These are phyloP conservation scores for Leptographium procerum DNA, from an alignment of 2,329 filamentous ascomycete genomes.

Conservation along the genomic window DNA sequence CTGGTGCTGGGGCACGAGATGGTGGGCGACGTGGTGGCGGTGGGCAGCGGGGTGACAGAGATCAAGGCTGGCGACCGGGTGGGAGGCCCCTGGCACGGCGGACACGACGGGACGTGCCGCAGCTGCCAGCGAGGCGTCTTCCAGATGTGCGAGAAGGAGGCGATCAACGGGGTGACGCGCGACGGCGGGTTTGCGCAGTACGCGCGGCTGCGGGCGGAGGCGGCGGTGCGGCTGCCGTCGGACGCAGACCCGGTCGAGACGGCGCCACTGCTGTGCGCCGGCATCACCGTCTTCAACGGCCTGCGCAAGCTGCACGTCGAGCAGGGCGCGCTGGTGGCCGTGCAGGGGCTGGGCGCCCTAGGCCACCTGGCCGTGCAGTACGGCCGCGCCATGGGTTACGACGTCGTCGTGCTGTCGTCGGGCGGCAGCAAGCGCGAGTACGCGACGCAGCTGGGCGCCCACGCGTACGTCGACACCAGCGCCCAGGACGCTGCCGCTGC, in stretches of 20 bases:
- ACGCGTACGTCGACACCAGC: constrained; percentile 48
- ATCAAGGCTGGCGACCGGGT: constrained; percentile 56
- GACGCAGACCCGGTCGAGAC: constrained; percentile 39
- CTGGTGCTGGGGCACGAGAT: constrained; percentile 60
- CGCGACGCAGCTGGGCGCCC: constrained; percentile 49
- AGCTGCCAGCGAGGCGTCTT: constrained; percentile 51
- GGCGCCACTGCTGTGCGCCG: constrained; percentile 53
- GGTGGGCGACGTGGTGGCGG: constrained; percentile 52
- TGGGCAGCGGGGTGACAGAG: constrained; percentile 44
- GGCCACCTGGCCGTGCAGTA: constrained; percentile 72
- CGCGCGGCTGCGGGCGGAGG: constrained; percentile 47
- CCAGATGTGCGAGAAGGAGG: constrained; percentile 55
- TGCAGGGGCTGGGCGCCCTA: constrained; percentile 64
- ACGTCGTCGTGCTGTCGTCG: constrained; percentile 53
- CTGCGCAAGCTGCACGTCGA: constrained; percentile 42
- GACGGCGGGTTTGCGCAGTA: constrained; percentile 62
- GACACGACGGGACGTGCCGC: constrained; percentile 50
- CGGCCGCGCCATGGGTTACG: constrained; percentile 64
- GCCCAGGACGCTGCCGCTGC: constrained; percentile 35
- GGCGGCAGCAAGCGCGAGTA: constrained; percentile 58
- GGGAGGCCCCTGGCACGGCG: constrained; percentile 59
- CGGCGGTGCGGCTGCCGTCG: constrained; percentile 43
- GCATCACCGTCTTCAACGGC: constrained; percentile 51
- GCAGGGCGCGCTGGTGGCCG: constrained; percentile 40
- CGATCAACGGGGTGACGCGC: constrained; percentile 52